phyloP scores from a whole-genome alignment of 2,329 filamentous ascomycete species.

The Penicillium sp. region DNA sequence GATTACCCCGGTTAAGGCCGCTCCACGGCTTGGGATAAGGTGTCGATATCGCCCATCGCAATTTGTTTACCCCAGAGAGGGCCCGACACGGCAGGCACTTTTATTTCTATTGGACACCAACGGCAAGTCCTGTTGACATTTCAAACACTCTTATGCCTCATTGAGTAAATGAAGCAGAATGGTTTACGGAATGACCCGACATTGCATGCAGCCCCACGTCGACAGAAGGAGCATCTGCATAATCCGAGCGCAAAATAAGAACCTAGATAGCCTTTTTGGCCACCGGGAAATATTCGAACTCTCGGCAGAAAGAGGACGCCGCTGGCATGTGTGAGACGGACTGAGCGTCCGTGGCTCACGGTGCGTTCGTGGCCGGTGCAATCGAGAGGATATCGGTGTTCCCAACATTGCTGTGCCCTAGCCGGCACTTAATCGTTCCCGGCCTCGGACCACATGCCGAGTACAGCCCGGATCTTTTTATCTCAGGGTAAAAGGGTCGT shows the following conservation, averaged over 20 bases:
- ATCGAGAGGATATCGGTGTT: conserved; percentile 18
- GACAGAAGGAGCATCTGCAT: conserved; percentile 4
- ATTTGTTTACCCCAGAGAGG: conserved; percentile 9
- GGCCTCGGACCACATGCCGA: conserved; percentile 8
- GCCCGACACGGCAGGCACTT: conserved; percentile 15
- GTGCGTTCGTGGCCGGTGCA: conserved; percentile 5
- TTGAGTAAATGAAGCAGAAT: neutral
- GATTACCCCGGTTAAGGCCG: too few relatives aligned
- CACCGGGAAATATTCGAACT: conserved; percentile 6
- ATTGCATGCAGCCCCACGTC: conserved; percentile 2
- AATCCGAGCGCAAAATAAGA: conserved; percentile 6
- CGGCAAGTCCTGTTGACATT: neutral
- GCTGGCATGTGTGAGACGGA: conserved; percentile 6
- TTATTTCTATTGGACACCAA: conserved; percentile 1
- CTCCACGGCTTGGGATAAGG: too few relatives aligned
- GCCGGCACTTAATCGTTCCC: conserved; percentile 6
- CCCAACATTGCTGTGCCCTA: conserved; percentile 10
- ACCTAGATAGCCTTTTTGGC: conserved; percentile 3
- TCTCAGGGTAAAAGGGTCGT: neutral
- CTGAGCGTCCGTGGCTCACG: neutral
- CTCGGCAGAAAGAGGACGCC: neutral
- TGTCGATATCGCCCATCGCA: neutral
- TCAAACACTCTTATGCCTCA: neutral
- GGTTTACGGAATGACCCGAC: conserved; percentile 4
- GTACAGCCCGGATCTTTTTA: neutral